These are phyloP conservation scores for Penium margaritaceum DNA, from an alignment of 139 green algal genomes.

Conservation along the genomic window DNA sequence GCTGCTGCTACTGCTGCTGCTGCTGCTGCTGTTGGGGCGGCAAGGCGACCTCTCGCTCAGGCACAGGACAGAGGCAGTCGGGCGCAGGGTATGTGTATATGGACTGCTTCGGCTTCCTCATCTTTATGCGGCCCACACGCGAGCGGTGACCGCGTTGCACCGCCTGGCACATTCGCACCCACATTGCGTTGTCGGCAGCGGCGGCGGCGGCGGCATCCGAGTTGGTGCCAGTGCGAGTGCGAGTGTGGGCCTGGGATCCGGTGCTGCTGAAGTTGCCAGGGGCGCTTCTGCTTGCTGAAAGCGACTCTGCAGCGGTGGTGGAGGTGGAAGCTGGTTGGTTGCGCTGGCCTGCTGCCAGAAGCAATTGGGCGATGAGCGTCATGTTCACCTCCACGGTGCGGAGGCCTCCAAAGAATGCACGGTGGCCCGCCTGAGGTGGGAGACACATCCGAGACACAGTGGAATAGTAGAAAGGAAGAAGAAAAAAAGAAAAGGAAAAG, in stretches of 20 bases:
- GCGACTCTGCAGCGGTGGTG: too few relatives aligned
- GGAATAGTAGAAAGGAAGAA: neutral
- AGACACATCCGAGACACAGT: neutral
- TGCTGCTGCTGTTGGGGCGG: too few relatives aligned
- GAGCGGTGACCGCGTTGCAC: constrained; percentile 10
- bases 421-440: neutral
- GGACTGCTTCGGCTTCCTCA: constrained; percentile 9
- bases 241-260: too few relatives aligned
- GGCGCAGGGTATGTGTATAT: constrained; percentile 39
- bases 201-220: too few relatives aligned
- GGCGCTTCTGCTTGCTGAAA: too few relatives aligned
- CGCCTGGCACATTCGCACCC: constrained; percentile 14
- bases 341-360: neutral
- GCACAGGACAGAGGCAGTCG: constrained; percentile 28
- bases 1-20: too few relatives aligned
- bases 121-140: constrained; percentile 11
- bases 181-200: constrained; percentile 20
- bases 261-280: too few relatives aligned
- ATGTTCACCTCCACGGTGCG: neutral
- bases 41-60: neutral
- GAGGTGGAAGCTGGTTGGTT: too few relatives aligned
- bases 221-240: too few relatives aligned
- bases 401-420: neutral
- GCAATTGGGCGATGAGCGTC: neutral
- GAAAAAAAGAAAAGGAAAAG: too few relatives aligned